Evolutionary conservation across 306 rosid genomes (phyloP).

Genomic region (Lablab purpureus): DNA sequence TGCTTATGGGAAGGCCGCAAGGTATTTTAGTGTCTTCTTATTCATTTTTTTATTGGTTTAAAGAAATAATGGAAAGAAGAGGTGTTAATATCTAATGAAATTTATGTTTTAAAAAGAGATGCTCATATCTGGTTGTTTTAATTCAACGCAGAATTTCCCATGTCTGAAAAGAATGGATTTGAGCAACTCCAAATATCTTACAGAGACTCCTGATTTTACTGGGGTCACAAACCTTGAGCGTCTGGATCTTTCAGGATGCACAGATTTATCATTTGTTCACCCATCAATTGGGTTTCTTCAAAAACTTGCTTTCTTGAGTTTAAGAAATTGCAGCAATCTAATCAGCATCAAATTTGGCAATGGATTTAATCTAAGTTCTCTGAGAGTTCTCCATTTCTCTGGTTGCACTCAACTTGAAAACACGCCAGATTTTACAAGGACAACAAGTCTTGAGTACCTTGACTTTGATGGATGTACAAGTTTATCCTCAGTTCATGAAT

Average conservation of each 20-base stretch:
- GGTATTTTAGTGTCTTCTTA: neutral
- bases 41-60: neutral
- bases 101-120: no score
- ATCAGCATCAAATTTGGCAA: neutral
- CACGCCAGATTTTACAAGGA: neutral
- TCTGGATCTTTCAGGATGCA: neutral
- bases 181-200: neutral
- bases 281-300: neutral
- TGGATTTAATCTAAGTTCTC: neutral
- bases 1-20: slow-evolving; percentile 36
- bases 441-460: neutral
- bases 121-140: neutral
- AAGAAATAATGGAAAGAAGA: neutral
- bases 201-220: neutral
- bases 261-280: neutral
- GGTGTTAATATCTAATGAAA: no score
- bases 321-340: neutral
- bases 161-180: neutral
- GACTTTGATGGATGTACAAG: neutral
- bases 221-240: neutral
- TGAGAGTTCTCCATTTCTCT: neutral
- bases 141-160: neutral
- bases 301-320: neutral
- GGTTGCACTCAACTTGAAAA: neutral
- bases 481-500: neutral